A percentile compares a stretch with the other conserved stretches of the same genome.
Conservation (phyloP, 2,329 filamentous ascomycete genomes). For the Botryotinia convoluta region DNA sequence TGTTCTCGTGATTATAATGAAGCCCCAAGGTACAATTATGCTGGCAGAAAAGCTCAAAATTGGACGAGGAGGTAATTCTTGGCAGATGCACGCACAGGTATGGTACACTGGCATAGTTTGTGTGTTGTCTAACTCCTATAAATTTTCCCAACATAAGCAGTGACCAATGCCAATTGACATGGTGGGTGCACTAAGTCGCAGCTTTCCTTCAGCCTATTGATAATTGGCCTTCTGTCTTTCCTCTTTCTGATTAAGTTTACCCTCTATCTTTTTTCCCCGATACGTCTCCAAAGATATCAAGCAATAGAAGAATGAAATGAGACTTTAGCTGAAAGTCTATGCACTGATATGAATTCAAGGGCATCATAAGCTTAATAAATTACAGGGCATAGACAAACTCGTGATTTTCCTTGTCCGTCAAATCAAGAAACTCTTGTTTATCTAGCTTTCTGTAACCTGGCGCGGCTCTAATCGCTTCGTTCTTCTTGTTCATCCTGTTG, state of each 20-base stretch:
- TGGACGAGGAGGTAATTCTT: not conserved
- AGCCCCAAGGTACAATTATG: not conserved
- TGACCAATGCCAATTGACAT: not conserved
- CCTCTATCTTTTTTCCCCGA: not conserved
- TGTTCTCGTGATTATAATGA: not conserved
- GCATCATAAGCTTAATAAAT: not conserved
- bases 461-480: slow-evolving; percentile 26
- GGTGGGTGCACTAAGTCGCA: not conserved
- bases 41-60: not conserved
- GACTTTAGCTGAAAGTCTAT: not conserved
- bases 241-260: not conserved
- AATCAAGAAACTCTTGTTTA: slow-evolving; percentile 37
- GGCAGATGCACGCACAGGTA: not conserved
- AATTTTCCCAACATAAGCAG: not conserved
- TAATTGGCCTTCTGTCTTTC: not conserved
- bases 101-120: not conserved
- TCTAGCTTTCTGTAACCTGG: slow-evolving; percentile 34
- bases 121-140: not conserved
- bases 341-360: not conserved
- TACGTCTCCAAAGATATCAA: too few relatives aligned
- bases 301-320: not conserved
- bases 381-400: slow-evolving; percentile 38
- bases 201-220: not conserved
- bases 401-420: slow-evolving; percentile 38
- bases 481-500: slow-evolving; percentile 32